Base-by-base conservation (phyloP, 768 basidiomycete genomes). In the Boletales sp. region DNA sequence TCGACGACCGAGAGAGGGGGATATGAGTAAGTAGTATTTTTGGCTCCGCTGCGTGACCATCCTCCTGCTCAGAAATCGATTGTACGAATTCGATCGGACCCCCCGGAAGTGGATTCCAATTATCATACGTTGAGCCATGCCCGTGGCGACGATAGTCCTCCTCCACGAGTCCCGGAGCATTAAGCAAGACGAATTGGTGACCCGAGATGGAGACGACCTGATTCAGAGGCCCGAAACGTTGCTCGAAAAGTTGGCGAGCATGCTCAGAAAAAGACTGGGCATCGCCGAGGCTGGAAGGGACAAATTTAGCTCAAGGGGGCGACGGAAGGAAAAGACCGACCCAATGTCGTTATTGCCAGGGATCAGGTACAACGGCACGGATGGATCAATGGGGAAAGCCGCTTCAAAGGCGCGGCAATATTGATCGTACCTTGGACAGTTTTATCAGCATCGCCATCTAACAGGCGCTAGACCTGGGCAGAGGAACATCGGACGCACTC, bases 261-360 rank as follows among this genome's bases (percentile, higher is more conserved):
- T 77, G 70, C 50, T 74, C 73, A 5, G 80, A 79, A 53, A 77
- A 74, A 5, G 78, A 65, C 4, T 73, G 64, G 8, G 78, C 74
- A 17, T 76, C 70, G 8, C 84, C 84, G 53, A 88, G 72, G 15
- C 85, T 84, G 59, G 5, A 31, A 36, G 32, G 25, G 32, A 44
- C 47, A 42, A 31, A 32, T 37, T 31, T n/a, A 33, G n/a, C 36
- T 3, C 15, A 31, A 7, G 34, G 12, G 15, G 42, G 12, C 45
- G 15, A 8, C 32, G 36, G 41, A 44, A 19, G 28, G 45, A 42
- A 1, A 19, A 42, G 40, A 68, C 79, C 19, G 41, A 84, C 78
- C 83, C 83, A 40, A 93, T 76, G 57, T 93, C 90, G 56, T 84
- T 85, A 57, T 93, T 93, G n/a, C 90, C 90, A 8, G 87, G 83